Percentiles rank a stretch among this genome's conserved stretches.
phyloP scores from a whole-genome alignment of 805 yeast genomes.

The Torulaspora quercuum region DNA sequence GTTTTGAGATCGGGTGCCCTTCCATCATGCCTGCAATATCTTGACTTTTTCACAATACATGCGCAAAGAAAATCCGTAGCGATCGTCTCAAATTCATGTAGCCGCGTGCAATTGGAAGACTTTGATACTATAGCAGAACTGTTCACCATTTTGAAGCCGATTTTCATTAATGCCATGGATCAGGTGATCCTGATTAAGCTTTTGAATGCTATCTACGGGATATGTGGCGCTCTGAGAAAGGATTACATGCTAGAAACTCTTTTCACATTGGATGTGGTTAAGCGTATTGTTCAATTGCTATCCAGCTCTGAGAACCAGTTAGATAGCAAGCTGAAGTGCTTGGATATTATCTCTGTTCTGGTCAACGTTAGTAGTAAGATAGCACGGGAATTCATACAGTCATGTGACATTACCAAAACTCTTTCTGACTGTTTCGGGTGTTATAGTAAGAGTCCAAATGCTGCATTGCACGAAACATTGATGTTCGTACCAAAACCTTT shows the following conservation, averaged over 20 bases:
- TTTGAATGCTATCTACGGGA: slow-evolving; percentile 27
- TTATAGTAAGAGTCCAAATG: slow-evolving; percentile 41
- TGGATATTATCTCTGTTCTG: slow-evolving; percentile 44
- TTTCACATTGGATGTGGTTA: slow-evolving; percentile 34
- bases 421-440: slow-evolving; percentile 50
- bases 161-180: slow-evolving; percentile 56
- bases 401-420: slow-evolving; percentile 46
- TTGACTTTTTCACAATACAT: slow-evolving; percentile 86
- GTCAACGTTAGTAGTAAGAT: slow-evolving; percentile 44
- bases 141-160: slow-evolving; percentile 54
- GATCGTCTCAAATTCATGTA: slow-evolving; percentile 68
- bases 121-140: slow-evolving; percentile 51
- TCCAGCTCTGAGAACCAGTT: slow-evolving; percentile 32
- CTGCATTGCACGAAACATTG: slow-evolving; percentile 60
- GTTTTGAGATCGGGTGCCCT: slow-evolving; percentile 61
- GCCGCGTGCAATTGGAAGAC: slow-evolving; percentile 43
- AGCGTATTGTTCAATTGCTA: slow-evolving; percentile 32
- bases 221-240: slow-evolving; percentile 26
- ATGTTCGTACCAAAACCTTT: slow-evolving; percentile 73
- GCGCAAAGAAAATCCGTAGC: slow-evolving; percentile 79
- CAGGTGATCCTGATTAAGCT: slow-evolving; percentile 21
- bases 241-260: slow-evolving; percentile 22
- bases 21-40: slow-evolving; percentile 58
- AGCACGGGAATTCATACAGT: slow-evolving; percentile 45
- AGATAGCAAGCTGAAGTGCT: slow-evolving; percentile 34